phyloP scores from a whole-genome alignment of 306 rosid species.

The Oemleria cerasiformis region DNA sequence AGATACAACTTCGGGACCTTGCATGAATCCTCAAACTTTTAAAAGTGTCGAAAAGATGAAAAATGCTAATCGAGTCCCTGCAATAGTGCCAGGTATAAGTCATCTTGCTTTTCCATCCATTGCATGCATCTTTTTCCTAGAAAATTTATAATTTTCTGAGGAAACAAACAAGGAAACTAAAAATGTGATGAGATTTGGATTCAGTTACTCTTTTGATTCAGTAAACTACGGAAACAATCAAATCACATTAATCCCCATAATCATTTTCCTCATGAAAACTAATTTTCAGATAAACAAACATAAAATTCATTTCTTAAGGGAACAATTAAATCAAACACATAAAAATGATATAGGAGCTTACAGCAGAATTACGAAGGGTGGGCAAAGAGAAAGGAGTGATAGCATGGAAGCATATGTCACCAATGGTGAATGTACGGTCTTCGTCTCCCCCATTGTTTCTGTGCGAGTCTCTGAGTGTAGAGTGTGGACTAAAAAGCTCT shows the following conservation, averaged over 20 bases:
- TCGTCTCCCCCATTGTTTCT: conserved; percentile 43
- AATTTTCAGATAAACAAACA: background rate
- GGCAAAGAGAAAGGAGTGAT: conserved; percentile 73
- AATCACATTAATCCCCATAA: conserved; percentile 11
- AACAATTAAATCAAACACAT: background rate
- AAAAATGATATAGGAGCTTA: conserved; percentile 18
- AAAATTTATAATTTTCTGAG: background rate
- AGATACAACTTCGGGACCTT: background rate
- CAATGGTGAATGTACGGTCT: conserved; percentile 77
- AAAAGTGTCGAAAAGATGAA: background rate
- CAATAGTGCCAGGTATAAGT: background rate
- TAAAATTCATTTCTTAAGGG: background rate
- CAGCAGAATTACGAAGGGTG: conserved; percentile 89
- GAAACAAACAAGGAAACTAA: background rate
- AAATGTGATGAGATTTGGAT: conserved; percentile 10
- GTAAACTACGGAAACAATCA: background rate
- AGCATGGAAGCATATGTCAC: conserved; percentile 76
- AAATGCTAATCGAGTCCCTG: background rate
- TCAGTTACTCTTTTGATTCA: background rate
- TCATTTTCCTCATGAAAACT: background rate
- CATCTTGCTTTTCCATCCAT: background rate
- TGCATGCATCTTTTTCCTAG: background rate
- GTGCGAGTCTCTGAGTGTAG: background rate
- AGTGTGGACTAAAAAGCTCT: background rate
- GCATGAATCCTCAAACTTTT: conserved; percentile 1